A percentile compares a stretch with the other conserved stretches of the same genome.
Conservation (phyloP, 2,329 filamentous ascomycete genomes). For the Akanthomyces uredinophilus region DNA sequence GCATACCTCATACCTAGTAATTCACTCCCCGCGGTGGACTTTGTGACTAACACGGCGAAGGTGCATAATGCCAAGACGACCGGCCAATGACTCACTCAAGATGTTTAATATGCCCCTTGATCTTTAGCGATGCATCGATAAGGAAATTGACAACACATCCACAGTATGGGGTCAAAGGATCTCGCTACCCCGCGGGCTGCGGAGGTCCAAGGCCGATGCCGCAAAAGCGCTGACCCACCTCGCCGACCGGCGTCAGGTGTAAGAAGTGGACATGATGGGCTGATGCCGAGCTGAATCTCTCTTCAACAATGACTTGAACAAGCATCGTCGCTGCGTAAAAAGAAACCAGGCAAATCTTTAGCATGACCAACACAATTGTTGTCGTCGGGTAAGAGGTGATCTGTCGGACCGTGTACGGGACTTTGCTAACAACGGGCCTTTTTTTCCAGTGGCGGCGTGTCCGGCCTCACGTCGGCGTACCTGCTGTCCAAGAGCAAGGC, state of each 20-base stretch:
- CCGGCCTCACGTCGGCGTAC: slow-evolving; percentile 47
- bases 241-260: neutral
- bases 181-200: neutral
- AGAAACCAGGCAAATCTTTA: neutral
- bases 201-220: slow-evolving; percentile 1
- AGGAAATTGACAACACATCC: no score
- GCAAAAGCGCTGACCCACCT: neutral
- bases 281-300: neutral
- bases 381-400: slow-evolving; percentile 28
- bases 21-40: no score
- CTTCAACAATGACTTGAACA: neutral
- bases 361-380: slow-evolving; percentile 29
- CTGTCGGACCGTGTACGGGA: neutral
- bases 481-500: slow-evolving; percentile 40
- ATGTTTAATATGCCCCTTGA: no score
- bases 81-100: no score
- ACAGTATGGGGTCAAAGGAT: neutral
- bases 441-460: slow-evolving; percentile 46
- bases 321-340: neutral
- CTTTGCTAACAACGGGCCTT: neutral
- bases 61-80: no score
- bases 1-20: no score
- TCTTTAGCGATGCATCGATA: no score
- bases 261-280: neutral
- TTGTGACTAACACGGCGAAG: no score